Conservation (phyloP, 352 stramenopile species). For the Phytophthora constricta region DNA sequence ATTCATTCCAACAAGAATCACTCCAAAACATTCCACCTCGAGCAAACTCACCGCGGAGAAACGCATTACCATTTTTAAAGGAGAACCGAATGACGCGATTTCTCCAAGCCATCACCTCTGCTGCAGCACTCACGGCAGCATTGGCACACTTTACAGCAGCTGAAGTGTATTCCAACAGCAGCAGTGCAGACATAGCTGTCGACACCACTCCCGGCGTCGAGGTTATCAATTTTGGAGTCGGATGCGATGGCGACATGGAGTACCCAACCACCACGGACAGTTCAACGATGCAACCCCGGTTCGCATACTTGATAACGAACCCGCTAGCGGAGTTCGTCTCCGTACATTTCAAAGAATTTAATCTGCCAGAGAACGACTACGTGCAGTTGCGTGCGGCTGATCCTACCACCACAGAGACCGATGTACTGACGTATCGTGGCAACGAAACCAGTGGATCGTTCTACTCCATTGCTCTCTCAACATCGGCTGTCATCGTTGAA, state of each 20-base stretch:
- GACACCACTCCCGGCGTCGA: conserved; percentile 14
- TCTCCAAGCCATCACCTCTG: conserved; percentile 1
- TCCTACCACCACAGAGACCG: conserved; percentile 27
- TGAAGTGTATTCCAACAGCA: conserved; percentile 14
- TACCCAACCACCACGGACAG: conserved; percentile 33
- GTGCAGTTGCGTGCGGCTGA: conserved; percentile 50
- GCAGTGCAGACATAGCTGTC: neutral
- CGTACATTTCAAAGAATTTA: conserved; percentile 70
- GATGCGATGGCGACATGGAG: conserved; percentile 32
- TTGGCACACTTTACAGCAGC: neutral
- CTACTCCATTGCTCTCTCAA: conserved; percentile 41
- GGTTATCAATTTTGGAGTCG: conserved; percentile 33
- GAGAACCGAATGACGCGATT: conserved; percentile 4
- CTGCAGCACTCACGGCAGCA: conserved; percentile 5
- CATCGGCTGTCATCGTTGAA: conserved; percentile 51
- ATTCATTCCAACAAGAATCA: too few species aligned
- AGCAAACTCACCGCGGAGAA: too few species aligned
- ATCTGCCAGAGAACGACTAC: conserved; percentile 60
- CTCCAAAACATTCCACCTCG: too few species aligned
- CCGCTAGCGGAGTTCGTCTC: conserved; percentile 55
- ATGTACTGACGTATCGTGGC: conserved; percentile 40
- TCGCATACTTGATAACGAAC: conserved; percentile 49
- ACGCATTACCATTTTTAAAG: neutral
- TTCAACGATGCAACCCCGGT: conserved; percentile 32
- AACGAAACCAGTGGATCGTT: conserved; percentile 36